phyloP scores from a whole-genome alignment of 345 rosid species.

The Pistacia vera region DNA sequence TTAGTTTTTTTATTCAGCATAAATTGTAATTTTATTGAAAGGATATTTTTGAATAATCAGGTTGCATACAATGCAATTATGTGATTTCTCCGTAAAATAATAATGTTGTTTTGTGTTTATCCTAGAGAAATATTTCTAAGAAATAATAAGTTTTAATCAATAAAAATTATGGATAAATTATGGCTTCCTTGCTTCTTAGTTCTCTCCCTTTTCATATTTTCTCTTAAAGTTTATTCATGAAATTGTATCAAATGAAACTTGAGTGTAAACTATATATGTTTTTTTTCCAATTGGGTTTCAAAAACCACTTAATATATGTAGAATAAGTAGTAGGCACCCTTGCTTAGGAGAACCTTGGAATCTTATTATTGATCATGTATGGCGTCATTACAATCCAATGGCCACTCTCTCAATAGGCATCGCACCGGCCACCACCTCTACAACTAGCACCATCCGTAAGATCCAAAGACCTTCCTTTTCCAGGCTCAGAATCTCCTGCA shows the following conservation, averaged over 20 bases:
- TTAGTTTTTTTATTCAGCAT: neutral
- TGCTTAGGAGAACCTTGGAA: neutral
- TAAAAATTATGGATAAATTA: neutral
- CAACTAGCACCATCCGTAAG: slow-evolving; percentile 26
- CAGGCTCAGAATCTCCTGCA: slow-evolving; percentile 50
- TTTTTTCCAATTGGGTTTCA: neutral
- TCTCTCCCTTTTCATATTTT: neutral
- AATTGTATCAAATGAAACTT: too few species aligned
- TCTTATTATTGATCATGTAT: neutral
- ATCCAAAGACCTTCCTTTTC: slow-evolving; percentile 16
- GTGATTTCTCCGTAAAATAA: neutral
- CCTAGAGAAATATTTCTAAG: neutral
- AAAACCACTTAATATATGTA: neutral
- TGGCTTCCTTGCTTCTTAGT: neutral
- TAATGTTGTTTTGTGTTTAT: neutral
- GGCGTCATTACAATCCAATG: slow-evolving; percentile 32
- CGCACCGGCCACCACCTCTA: slow-evolving; percentile 28
- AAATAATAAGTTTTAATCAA: neutral
- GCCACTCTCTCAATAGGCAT: slow-evolving; percentile 61
- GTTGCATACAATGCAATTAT: neutral
- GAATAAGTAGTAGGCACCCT: neutral
- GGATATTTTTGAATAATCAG: neutral
- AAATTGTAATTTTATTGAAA: neutral
- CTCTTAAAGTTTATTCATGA: neutral
- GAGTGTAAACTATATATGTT: too few species aligned